A percentile compares a stretch with the other conserved stretches of the same genome.
Evolutionary conservation across 2,329 filamentous ascomycete genomes (phyloP).

Genomic region (Pyricularia pennisetigena): DNA sequence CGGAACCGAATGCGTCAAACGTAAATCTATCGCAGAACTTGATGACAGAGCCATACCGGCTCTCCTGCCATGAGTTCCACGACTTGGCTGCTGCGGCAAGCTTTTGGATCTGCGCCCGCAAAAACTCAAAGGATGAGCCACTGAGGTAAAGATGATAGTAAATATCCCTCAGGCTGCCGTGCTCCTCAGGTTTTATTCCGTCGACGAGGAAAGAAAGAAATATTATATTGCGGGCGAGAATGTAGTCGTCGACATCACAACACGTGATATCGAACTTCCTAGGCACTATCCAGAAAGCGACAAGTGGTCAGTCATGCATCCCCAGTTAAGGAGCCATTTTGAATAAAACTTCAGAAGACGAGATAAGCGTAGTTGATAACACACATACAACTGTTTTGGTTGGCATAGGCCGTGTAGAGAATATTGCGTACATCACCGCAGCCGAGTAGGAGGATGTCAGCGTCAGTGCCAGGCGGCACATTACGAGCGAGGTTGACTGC

Average conservation of each 20-base stretch:
- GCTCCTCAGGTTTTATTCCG: conserved; percentile 14
- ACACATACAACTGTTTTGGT: conserved; percentile 25
- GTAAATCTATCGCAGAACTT: conserved; percentile 39
- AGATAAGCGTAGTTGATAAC: neutral
- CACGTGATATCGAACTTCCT: conserved; percentile 44
- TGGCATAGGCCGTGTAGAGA: conserved; percentile 39
- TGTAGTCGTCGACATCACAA: conserved; percentile 39
- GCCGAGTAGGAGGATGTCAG: conserved; percentile 40
- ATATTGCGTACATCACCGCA: conserved; percentile 48
- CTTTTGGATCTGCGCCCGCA: conserved; percentile 32
- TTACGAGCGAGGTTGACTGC: conserved; percentile 36
- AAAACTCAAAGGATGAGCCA: conserved; percentile 19
- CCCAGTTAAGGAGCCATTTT: neutral
- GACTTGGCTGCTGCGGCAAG: conserved; percentile 27
- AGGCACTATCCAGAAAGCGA: conserved; percentile 14
- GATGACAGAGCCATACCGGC: conserved; percentile 32
- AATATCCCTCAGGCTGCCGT: conserved; percentile 34
- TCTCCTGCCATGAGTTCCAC: conserved; percentile 31
- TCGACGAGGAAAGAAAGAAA: conserved; percentile 41
- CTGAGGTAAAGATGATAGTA: conserved; percentile 45
- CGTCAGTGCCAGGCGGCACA: conserved; percentile 38
- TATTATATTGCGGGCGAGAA: conserved; percentile 45
- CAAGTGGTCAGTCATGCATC: neutral
- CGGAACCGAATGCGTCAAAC: conserved; percentile 23
- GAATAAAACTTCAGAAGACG: neutral